Evolutionary conservation across 345 rosid genomes (phyloP).

Genomic region (Cardiospermum halicacabum): DNA sequence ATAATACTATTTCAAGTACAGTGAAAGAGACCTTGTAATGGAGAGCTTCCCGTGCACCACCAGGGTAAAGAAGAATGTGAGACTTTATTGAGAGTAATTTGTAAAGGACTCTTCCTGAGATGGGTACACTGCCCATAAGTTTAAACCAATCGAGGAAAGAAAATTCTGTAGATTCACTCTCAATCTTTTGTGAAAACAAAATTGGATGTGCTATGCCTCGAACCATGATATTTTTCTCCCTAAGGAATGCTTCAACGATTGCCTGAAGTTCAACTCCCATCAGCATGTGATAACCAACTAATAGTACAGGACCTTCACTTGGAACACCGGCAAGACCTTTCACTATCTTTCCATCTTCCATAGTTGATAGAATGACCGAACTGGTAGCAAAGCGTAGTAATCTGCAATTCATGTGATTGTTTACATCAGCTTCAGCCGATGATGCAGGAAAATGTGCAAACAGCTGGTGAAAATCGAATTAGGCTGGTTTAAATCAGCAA

Average conservation of each 20-base stretch:
- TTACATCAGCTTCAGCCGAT: too few relatives aligned
- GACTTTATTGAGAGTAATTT: conserved; percentile 56
- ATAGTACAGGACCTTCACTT: conserved; percentile 49
- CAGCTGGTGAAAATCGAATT: too few relatives aligned
- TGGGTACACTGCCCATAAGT: conserved; percentile 65
- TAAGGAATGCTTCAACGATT: conserved; percentile 19
- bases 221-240: conserved; percentile 35
- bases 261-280: conserved; percentile 38
- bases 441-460: too few relatives aligned
- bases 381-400: too few relatives aligned
- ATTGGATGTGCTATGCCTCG: conserved; percentile 49
- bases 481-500: too few relatives aligned
- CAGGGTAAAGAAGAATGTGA: conserved; percentile 63
- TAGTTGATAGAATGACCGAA: conserved; percentile 42
- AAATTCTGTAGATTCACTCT: conserved; percentile 15
- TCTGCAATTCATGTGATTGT: too few relatives aligned
- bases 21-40: conserved; percentile 44
- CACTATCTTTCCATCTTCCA: conserved; percentile 44
- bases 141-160: conserved; percentile 27
- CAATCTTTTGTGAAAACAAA: conserved; percentile 20
- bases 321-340: conserved; percentile 54
- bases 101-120: conserved; percentile 50
- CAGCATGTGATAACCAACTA: conserved; percentile 53
- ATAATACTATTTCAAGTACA: too few relatives aligned
- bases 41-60: conserved; percentile 71